Conservation (phyloP, 495 filamentous ascomycete genomes). For the Mycothermus thermophilus region DNA sequence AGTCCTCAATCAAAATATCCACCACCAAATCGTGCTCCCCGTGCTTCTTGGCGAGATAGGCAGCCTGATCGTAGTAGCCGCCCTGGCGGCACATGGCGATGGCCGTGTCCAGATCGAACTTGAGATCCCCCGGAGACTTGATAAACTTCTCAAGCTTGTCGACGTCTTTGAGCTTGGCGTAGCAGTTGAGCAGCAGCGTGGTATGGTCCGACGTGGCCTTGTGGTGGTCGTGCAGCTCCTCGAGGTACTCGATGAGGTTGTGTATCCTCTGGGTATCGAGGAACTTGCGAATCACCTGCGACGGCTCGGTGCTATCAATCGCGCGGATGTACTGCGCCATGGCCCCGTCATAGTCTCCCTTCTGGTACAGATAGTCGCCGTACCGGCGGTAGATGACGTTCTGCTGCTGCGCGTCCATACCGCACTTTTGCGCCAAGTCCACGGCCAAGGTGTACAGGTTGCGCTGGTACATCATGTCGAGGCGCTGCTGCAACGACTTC, state of each 20-base stretch:
- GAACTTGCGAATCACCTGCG: conserved; percentile 90
- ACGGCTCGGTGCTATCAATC: conserved; percentile 88
- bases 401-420: conserved; percentile 62
- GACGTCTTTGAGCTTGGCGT: conserved; percentile 93
- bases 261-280: conserved; percentile 93
- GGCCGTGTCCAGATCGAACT: conserved; percentile 93
- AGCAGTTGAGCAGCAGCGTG: conserved; percentile 87
- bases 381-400: conserved; percentile 89
- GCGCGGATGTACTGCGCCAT: conserved; percentile 98
- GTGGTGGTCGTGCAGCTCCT: conserved; percentile 90
- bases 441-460: conserved; percentile 88
- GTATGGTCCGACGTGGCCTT: conserved; percentile 94
- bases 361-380: conserved; percentile 91
- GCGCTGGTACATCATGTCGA: conserved; percentile 87
- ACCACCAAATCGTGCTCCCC: conserved; percentile 88
- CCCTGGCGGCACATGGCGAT: conserved; percentile 97
- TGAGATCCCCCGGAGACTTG: conserved; percentile 84
- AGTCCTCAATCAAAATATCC: conserved; percentile 90
- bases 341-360: conserved; percentile 85
- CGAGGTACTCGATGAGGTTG: conserved; percentile 93
- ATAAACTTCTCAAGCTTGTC: conserved; percentile 93
- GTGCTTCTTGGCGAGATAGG: conserved; percentile 88
- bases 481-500: conserved; percentile 74
- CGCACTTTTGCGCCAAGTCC: conserved; percentile 80
- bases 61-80: conserved; percentile 94